phyloP scores from a whole-genome alignment of 2,329 filamentous ascomycete genomes.

The Blumeria hordei region DNA sequence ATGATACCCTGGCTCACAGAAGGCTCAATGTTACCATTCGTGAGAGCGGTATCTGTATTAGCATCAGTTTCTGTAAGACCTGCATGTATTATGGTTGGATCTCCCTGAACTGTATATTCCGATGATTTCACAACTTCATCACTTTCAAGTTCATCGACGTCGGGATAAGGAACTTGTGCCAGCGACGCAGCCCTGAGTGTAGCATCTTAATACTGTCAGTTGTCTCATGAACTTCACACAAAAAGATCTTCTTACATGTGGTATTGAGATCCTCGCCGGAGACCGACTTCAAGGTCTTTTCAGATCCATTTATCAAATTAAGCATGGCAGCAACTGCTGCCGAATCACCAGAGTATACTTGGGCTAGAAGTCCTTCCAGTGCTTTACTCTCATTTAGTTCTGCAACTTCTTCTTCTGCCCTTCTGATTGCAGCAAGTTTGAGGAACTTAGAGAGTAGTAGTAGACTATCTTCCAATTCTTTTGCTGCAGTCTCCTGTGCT shows the following conservation, averaged over 20 bases:
- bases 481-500: conserved; percentile 28
- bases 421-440: conserved; percentile 51
- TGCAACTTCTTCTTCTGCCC: conserved; percentile 39
- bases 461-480: conserved; percentile 36
- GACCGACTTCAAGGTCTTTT: conserved; percentile 41
- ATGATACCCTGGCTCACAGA: conserved; percentile 17
- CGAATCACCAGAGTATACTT: conserved; percentile 58
- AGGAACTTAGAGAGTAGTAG: conserved; percentile 58
- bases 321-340: conserved; percentile 49
- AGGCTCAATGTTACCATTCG: conserved; percentile 22
- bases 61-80: conserved; percentile 41
- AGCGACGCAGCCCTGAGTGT: background rate
- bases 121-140: conserved; percentile 5
- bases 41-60: conserved; percentile 17
- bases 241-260: conserved; percentile 34
- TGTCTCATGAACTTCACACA: background rate
- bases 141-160: background rate
- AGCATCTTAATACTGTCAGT: background rate
- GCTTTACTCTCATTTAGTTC: conserved; percentile 50
- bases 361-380: conserved; percentile 54
- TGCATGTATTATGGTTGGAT: conserved; percentile 43
- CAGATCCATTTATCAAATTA: conserved; percentile 49
- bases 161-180: background rate
- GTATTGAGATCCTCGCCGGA: conserved; percentile 39
- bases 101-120: conserved; percentile 23